Base-by-base conservation (phyloP, 2,329 filamentous ascomycete species). In the Microcyclospora tardicrescens region DNA sequence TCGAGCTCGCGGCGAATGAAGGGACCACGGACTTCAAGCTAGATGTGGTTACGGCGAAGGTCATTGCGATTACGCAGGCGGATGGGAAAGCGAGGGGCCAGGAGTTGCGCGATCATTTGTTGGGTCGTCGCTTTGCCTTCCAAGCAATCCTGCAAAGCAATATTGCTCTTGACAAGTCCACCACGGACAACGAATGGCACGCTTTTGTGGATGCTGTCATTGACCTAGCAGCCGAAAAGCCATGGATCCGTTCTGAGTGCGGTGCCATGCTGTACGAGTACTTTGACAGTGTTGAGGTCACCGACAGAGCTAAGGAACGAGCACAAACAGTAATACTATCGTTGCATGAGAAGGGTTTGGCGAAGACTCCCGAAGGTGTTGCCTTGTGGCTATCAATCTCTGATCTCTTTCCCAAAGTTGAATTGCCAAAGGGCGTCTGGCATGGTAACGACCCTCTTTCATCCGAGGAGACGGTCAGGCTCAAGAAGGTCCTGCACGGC, bases 241-340 rank as follows among this genome's bases (percentile, higher is more conserved):
- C 83, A 27, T 95, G 87, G 89, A 69, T 96, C 48, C 75, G 84
- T 43, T 79, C 89, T 52, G 84, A 93, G 57, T 94, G 85, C 52
- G 85, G 83, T 27, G 84, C 79, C 70, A 75, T 91, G 35, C 68
- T 95, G 16, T 79, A 82, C 33, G 77, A 85, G 54, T 77, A 80
- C 11, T 60, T 91, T 29, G 40, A 39, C 11, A 50, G 44, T 16
- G 32, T 39, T n/a, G 46, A 40, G 13, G 49, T 44, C 11, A 41
- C 34, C 10, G 38, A 35, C 16, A 16, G 52, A 4, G 43, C 39
- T 10, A 31, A 37, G 24, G 40, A 46, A 3, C 43, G 43, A 11
- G 34, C 51, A 10, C 43, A 47, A 28, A 44, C 37, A 16, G 30
- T 60, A 28, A 41, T 60, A 6, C 43, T 49, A 6, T 45, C 46